phyloP scores from a whole-genome alignment of 2,329 filamentous ascomycete species.

The Cucurbitaria berberidis region DNA sequence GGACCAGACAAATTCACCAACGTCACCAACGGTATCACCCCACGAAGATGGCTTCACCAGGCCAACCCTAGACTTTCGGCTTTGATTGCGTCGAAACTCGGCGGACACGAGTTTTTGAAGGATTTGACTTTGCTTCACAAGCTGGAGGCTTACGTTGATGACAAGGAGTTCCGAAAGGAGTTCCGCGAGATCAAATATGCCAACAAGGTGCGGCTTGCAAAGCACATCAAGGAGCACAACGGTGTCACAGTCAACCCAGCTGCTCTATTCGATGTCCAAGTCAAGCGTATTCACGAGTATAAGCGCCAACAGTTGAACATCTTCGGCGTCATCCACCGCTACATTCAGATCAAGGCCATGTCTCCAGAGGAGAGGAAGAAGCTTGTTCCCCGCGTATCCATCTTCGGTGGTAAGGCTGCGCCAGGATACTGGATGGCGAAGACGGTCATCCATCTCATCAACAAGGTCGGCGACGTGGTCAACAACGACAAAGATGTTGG shows the following conservation, averaged over 20 bases:
- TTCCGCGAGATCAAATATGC: constrained; percentile 97
- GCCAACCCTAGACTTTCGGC: constrained; percentile 92
- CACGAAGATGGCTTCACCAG: constrained; percentile 94
- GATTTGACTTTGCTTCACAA: constrained; percentile 87
- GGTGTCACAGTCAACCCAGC: constrained; percentile 84
- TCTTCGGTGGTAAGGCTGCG: constrained; percentile 97
- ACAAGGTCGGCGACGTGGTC: constrained; percentile 85
- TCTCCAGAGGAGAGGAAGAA: constrained; percentile 84
- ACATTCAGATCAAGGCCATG: constrained; percentile 87
- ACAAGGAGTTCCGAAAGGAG: constrained; percentile 89
- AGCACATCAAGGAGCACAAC: constrained; percentile 84
- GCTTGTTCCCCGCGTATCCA: constrained; percentile 83
- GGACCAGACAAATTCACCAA: constrained; percentile 98
- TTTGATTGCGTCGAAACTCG: constrained; percentile 88
- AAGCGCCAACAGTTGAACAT: constrained; percentile 99
- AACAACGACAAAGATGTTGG: constrained; percentile 93
- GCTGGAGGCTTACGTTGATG: constrained; percentile 81
- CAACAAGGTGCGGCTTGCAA: constrained; percentile 91
- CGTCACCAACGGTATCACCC: constrained; percentile 97
- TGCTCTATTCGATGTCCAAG: constrained; percentile 93
- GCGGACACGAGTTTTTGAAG: constrained; percentile 83
- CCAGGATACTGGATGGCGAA: constrained; percentile 99
- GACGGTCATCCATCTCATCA: constrained; percentile 96
- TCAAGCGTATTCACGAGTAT: constrained; percentile 99
- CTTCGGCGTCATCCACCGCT: constrained; percentile 95